These are phyloP conservation scores for Cyanodermella asteris DNA, from an alignment of 2,329 filamentous ascomycete genomes.

Conservation along the genomic window DNA sequence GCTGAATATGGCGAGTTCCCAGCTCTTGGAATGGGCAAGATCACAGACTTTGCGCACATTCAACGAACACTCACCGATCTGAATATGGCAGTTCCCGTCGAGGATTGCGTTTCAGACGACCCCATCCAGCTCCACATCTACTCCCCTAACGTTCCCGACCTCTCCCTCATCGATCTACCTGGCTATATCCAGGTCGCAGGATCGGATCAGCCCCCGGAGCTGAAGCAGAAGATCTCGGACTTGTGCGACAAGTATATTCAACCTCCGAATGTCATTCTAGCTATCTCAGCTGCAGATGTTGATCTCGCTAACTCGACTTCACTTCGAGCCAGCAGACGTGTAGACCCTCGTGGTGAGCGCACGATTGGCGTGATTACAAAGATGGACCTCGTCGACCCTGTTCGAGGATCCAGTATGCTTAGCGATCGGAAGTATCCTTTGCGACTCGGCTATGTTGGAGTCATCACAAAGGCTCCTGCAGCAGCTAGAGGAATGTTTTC, in stretches of 20 bases:
- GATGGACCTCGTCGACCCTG: conserved; percentile 87
- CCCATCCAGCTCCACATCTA: conserved; percentile 91
- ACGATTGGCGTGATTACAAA: conserved; percentile 99
- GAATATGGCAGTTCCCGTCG: conserved; percentile 76
- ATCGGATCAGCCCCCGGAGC: conserved; percentile 66
- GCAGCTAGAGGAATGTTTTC: conserved; percentile 47
- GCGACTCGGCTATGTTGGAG: conserved; percentile 86
- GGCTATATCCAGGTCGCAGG: conserved; percentile 95
- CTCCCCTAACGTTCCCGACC: conserved; percentile 82
- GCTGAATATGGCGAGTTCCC: conserved; percentile 94
- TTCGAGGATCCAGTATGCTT: conserved; percentile 55
- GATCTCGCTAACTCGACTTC: conserved; percentile 93
- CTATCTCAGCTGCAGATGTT: conserved; percentile 92
- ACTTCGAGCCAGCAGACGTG: conserved; percentile 65
- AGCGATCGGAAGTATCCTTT: conserved; percentile 83
- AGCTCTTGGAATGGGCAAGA: conserved; percentile 67
- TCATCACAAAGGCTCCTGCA: conserved; percentile 63
- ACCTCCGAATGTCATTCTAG: conserved; percentile 83
- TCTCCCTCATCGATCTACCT: conserved; percentile 87
- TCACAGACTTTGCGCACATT: conserved; percentile 79
- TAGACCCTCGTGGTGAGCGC: conserved; percentile 82
- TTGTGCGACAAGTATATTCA: conserved; percentile 98
- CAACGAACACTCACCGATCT: conserved; percentile 87
- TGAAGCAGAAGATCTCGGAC: conserved; percentile 90
- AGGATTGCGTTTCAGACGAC: conserved; percentile 85